Conservation (phyloP, 805 yeast species). For the Priceomyces fermenticarens region DNA sequence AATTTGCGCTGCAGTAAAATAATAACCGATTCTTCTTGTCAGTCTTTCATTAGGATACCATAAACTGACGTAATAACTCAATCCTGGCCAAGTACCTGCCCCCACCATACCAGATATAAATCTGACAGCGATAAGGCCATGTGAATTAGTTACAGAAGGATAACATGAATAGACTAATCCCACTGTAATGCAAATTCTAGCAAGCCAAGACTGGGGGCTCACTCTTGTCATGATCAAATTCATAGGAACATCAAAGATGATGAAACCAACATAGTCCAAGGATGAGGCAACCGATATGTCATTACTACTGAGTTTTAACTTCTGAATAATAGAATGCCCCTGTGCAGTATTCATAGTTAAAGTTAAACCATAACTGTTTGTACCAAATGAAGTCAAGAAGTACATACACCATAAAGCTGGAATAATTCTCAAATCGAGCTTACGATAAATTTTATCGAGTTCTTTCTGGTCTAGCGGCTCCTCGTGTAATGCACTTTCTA, state of each 20-base stretch:
- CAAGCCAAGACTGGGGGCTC: conserved; percentile 82
- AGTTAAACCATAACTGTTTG: conserved; percentile 72
- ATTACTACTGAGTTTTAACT: conserved; percentile 50
- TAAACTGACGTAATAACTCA: conserved; percentile 76
- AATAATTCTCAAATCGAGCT: conserved; percentile 66
- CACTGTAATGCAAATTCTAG: conserved; percentile 72
- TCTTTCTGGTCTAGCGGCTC: conserved; percentile 15
- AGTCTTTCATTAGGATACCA: conserved; percentile 83
- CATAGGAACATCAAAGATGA: conserved; percentile 86
- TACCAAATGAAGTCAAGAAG: conserved; percentile 76
- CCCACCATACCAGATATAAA: conserved; percentile 73
- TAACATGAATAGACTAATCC: conserved; percentile 79
- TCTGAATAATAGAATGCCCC: conserved; percentile 59
- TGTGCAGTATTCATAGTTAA: conserved; percentile 69
- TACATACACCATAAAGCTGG: conserved; percentile 82
- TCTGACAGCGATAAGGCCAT: conserved; percentile 68
- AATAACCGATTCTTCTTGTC: conserved; percentile 80
- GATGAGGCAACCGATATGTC: conserved; percentile 76
- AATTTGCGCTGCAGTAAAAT: conserved; percentile 89
- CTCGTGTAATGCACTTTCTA: too few species aligned
- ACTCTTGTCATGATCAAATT: conserved; percentile 78
- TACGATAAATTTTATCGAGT: conserved; percentile 55
- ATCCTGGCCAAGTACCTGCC: conserved; percentile 90
- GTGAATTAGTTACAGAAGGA: conserved; percentile 50
- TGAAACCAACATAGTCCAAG: conserved; percentile 76